Conservation (phyloP, 805 yeast species). For the Blastobotrys attinorum region DNA sequence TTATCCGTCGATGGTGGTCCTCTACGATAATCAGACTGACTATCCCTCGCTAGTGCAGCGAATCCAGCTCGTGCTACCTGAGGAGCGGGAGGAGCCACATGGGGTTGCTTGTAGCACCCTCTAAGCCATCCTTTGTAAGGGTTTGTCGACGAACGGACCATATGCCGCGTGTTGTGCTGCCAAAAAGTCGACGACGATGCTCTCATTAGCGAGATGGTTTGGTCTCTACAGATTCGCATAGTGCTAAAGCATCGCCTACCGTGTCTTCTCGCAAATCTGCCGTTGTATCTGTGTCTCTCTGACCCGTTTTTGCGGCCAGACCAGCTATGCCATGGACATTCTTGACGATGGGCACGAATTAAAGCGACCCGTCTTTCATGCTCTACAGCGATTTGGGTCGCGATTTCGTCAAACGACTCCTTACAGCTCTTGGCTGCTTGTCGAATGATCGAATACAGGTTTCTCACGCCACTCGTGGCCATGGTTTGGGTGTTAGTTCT, state of each 20-base stretch:
- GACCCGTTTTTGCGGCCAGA: neutral
- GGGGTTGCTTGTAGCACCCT: too few species aligned
- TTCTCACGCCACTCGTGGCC: too few species aligned
- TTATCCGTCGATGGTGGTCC: too few species aligned
- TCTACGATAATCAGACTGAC: too few species aligned
- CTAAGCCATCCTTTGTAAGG: too few species aligned
- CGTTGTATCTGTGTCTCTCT: neutral
- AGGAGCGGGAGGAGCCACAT: too few species aligned
- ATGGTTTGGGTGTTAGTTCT: too few species aligned
- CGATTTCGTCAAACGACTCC: constrained; percentile 1
- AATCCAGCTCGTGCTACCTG: too few species aligned
- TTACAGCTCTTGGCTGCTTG: neutral
- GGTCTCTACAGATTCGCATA: neutral
- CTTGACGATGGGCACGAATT: neutral
- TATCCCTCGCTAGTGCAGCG: too few species aligned
- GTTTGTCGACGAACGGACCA: too few species aligned
- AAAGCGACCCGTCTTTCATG: neutral
- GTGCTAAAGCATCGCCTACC: neutral
- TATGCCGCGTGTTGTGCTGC: neutral
- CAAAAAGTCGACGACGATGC: neutral
- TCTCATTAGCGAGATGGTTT: neutral
- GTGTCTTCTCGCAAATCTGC: neutral
- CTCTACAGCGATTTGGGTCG: neutral
- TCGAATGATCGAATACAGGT: neutral
- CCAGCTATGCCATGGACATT: neutral